Conservation (phyloP, 345 rosid species). For the Noccaea bulbosa region DNA sequence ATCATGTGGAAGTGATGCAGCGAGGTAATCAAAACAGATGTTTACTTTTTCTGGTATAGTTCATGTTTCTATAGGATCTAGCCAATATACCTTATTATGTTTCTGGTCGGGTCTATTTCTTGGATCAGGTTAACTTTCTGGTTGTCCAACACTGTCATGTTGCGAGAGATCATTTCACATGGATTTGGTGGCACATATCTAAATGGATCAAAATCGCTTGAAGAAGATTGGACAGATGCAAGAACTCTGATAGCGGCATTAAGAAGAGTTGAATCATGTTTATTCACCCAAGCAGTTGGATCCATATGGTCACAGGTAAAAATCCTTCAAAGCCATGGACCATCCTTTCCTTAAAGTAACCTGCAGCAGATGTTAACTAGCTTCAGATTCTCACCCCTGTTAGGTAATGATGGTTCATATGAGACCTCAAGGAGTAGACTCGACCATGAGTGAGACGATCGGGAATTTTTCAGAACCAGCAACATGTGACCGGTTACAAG, state of each 20-base stretch:
- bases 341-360: constrained; percentile 7
- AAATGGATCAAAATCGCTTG: constrained; percentile 48
- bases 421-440: constrained; percentile 60
- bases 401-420: constrained; percentile 86
- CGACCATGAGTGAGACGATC: constrained; percentile 43
- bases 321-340: background rate
- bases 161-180: constrained; percentile 77
- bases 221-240: constrained; percentile 81
- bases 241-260: constrained; percentile 72
- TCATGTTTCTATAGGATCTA: constrained; percentile 9
- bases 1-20: constrained; percentile 82
- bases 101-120: constrained; percentile 40
- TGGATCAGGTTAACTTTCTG: constrained; percentile 85
- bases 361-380: constrained; percentile 20
- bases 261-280: constrained; percentile 87
- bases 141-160: constrained; percentile 85
- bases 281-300: constrained; percentile 81
- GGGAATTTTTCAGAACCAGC: constrained; percentile 74
- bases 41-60: background rate
- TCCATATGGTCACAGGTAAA: constrained; percentile 99
- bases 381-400: constrained; percentile 18
- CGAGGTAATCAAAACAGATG: constrained; percentile 54
- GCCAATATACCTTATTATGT: constrained; percentile 1
- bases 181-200: constrained; percentile 47
- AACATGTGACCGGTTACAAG: constrained; percentile 78